Evolutionary conservation across 2,329 filamentous ascomycete species (phyloP).

Genomic region (Intubia oerlemansii): DNA sequence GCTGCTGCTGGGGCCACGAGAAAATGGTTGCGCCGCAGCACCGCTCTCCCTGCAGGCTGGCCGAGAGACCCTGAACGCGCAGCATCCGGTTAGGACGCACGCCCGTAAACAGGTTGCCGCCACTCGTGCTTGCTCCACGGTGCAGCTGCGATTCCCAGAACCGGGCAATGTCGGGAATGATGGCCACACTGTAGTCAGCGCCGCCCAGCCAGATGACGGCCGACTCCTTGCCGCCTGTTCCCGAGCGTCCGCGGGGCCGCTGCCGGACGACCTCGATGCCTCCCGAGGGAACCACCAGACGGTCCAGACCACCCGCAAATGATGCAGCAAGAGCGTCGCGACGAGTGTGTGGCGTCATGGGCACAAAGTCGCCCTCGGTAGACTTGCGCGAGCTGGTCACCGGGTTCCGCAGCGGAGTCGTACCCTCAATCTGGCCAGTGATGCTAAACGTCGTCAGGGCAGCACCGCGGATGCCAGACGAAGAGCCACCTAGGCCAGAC

Average conservation of each 20-base stretch:
- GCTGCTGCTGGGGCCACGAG: constrained; percentile 12
- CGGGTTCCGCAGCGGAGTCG: constrained; percentile 28
- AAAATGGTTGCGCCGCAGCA: constrained; percentile 30
- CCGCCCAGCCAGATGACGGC: constrained; percentile 35
- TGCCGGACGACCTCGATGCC: constrained; percentile 28
- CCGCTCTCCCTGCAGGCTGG: constrained; percentile 33
- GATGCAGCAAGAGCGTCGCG: constrained; percentile 27
- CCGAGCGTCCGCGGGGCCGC: constrained; percentile 18
- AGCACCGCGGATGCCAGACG: constrained; percentile 31
- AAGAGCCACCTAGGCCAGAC: constrained; percentile 21
- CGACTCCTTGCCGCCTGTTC: constrained; percentile 26
- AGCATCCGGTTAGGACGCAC: constrained; percentile 32
- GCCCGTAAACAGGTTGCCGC: constrained; percentile 31
- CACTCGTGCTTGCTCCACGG: constrained; percentile 20
- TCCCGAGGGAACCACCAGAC: constrained; percentile 27
- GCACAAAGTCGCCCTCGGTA: constrained; percentile 29
- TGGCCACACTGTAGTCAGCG: constrained; percentile 29
- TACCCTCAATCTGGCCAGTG: constrained; percentile 38
- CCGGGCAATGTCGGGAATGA: constrained; percentile 30
- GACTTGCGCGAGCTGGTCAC: constrained; percentile 14
- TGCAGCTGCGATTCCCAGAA: constrained; percentile 40
- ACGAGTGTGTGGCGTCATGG: constrained; percentile 41
- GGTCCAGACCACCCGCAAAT: constrained; percentile 23
- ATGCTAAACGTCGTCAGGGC: constrained; percentile 35
- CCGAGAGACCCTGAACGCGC: constrained; percentile 28